These are phyloP conservation scores for Paramecium pentaurelia DNA, from an alignment of 73 alveolate species.

Conservation along the genomic window DNA sequence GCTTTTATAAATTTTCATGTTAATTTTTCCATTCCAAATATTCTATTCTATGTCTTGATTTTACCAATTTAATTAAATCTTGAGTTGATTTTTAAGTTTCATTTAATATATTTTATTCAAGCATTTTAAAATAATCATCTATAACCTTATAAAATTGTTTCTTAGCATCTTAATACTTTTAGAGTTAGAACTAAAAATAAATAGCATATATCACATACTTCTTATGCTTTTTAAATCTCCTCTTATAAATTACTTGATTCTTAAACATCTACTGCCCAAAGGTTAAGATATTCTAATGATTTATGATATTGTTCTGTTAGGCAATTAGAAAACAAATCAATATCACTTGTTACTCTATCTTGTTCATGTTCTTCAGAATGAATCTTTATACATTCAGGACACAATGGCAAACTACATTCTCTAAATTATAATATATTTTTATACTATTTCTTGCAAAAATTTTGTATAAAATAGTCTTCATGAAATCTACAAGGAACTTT, in stretches of 20 bases:
- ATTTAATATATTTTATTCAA: background rate
- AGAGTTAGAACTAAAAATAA: background rate
- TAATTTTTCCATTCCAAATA: background rate
- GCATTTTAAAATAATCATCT: background rate
- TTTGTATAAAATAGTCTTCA: background rate
- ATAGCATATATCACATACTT: background rate
- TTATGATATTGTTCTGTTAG: background rate
- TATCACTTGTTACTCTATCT: background rate
- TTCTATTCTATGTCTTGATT: background rate
- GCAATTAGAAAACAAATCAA: background rate
- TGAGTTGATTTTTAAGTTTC: background rate
- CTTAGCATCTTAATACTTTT: background rate
- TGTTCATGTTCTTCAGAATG: slow-evolving; percentile 11
- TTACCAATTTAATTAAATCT: background rate
- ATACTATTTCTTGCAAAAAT: background rate
- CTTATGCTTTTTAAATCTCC: background rate
- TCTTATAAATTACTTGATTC: background rate
- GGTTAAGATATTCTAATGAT: background rate
- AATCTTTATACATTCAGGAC: slow-evolving; percentile 12
- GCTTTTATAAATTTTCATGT: background rate
- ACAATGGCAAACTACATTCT: background rate
- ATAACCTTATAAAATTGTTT: background rate
- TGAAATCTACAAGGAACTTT: background rate
- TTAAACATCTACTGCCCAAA: background rate
- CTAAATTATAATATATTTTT: background rate